Percentiles rank a stretch among this genome's conserved stretches.
Conservation (phyloP, 305 asterid species). For the Striga hermonthica region DNA sequence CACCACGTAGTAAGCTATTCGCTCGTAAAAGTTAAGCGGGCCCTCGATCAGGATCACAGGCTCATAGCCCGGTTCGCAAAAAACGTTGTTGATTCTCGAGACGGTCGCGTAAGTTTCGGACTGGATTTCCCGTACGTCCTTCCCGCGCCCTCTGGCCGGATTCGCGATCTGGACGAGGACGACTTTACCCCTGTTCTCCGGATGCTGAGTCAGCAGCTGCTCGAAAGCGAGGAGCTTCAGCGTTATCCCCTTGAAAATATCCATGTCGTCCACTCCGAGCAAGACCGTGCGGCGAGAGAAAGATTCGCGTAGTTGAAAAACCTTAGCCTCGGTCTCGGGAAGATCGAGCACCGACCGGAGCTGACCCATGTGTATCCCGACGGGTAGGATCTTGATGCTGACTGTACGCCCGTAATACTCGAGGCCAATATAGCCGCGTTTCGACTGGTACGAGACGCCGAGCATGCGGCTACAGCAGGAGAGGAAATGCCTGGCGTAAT, state of each 20-base stretch:
- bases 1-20: constrained; percentile 66
- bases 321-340: constrained; percentile 63
- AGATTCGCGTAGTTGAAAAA: constrained; percentile 48
- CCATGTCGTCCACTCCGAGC: constrained; percentile 94
- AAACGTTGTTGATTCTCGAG: constrained; percentile 52
- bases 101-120: constrained; percentile 67
- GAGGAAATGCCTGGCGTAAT: constrained; percentile 82
- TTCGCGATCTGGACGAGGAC: constrained; percentile 80
- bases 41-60: constrained; percentile 71
- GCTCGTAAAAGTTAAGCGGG: constrained; percentile 65
- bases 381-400: constrained; percentile 81
- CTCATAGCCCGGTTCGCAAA: constrained; percentile 62
- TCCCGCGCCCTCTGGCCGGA: constrained; percentile 89
- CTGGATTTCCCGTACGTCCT: constrained; percentile 73
- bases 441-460: constrained; percentile 80
- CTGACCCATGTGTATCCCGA: constrained; percentile 82
- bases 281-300: constrained; percentile 56
- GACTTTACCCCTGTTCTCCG: constrained; percentile 60
- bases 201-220: constrained; percentile 67
- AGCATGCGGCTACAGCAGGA: constrained; percentile 90
- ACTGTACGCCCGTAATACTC: constrained; percentile 89
- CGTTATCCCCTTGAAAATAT: constrained; percentile 85
- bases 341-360: constrained; percentile 64
- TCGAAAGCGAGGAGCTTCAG: constrained; percentile 81
- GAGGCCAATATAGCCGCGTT: constrained; percentile 80